phyloP scores from a whole-genome alignment of 371 early-diverging fungal genomes.

The Scutellospora calospora region DNA sequence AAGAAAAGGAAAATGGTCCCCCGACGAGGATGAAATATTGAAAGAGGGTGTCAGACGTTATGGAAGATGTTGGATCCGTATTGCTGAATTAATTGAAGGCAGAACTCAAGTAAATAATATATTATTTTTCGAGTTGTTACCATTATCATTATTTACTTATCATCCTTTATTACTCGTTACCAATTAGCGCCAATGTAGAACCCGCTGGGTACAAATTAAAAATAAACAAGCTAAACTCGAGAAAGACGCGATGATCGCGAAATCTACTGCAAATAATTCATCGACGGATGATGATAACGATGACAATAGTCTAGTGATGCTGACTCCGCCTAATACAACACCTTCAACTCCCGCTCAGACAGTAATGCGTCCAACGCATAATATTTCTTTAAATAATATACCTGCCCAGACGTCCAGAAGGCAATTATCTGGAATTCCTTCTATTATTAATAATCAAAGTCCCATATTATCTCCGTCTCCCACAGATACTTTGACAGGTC shows the following conservation, averaged over 20 bases:
- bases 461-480: not conserved
- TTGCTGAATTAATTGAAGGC: conserved; percentile 69
- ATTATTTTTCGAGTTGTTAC: not conserved
- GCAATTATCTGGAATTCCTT: not conserved
- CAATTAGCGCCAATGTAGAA: conserved; percentile 68
- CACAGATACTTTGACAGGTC: not conserved
- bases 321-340: conserved; percentile 32
- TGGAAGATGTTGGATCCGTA: conserved; percentile 75
- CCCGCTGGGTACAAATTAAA: conserved; percentile 71
- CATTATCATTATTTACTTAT: not conserved
- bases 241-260: conserved; percentile 3
- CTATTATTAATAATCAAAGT: not conserved
- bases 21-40: conserved; percentile 76
- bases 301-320: not conserved
- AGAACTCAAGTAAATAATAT: conserved; percentile 58
- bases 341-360: conserved; percentile 30
- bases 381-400: not conserved
- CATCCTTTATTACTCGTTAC: not conserved
- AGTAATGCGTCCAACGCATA: not conserved
- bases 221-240: conserved; percentile 52
- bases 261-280: not conserved
- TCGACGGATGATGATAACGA: not conserved
- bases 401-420: not conserved
- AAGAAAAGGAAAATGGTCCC: conserved; percentile 77
- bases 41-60: conserved; percentile 61